Conservation (phyloP, 257 asterid genomes). For the Solanum appendiculatum region DNA sequence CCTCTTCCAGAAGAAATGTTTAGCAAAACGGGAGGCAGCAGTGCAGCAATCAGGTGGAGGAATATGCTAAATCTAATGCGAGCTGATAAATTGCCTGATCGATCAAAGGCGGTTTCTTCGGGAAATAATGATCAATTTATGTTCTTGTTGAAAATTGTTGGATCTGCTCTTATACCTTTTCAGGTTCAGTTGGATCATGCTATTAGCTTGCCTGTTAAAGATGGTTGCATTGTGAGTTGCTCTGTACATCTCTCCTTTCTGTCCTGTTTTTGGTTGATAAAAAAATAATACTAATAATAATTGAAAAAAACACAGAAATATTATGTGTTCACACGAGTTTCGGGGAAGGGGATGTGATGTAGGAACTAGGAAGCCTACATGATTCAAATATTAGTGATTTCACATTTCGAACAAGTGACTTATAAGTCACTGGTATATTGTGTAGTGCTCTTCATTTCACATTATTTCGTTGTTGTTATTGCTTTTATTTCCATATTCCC, state of each 20-base stretch:
- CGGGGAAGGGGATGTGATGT: background rate
- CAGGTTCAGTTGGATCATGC: slow-evolving; percentile 50
- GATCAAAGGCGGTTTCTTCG: slow-evolving; percentile 10
- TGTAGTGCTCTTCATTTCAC: background rate
- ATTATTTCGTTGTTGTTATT: background rate
- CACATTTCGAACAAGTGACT: background rate
- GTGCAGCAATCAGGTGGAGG: slow-evolving; percentile 60
- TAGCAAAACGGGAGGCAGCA: slow-evolving; percentile 51
- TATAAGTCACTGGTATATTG: background rate
- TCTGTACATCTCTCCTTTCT: background rate
- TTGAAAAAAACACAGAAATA: too few species aligned
- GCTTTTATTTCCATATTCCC: background rate
- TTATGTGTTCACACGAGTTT: background rate
- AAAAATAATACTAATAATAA: too few species aligned
- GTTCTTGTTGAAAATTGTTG: slow-evolving; percentile 67
- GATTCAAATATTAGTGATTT: background rate
- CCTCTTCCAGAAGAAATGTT: slow-evolving; percentile 88
- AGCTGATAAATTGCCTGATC: slow-evolving; percentile 27
- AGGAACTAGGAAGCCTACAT: background rate
- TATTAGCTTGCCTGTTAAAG: slow-evolving; percentile 37
- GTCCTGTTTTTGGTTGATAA: background rate
- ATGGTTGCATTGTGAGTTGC: slow-evolving; percentile 57
- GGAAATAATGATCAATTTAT: slow-evolving; percentile 50
- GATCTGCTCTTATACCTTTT: slow-evolving; percentile 74
- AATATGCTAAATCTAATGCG: slow-evolving; percentile 63